Conservation (phyloP, 169 alveolate species). For the Plasmodium adleri region DNA sequence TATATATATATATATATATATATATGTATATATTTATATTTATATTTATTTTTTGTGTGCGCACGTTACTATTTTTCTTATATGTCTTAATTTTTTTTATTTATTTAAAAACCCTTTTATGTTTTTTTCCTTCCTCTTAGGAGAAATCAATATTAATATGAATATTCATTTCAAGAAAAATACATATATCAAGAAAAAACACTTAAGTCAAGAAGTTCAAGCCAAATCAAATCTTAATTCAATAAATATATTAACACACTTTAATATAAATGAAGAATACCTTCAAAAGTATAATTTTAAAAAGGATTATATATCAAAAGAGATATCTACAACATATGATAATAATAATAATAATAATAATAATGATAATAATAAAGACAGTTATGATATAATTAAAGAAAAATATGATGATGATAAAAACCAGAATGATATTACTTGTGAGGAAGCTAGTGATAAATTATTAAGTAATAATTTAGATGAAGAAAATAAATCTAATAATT, state of each 20-base stretch:
- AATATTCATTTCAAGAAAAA: constrained; percentile 36
- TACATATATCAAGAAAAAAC: constrained; percentile 18
- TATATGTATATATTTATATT: no score
- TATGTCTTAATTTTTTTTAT: not conserved
- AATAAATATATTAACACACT: constrained; percentile 32
- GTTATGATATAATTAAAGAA: not conserved
- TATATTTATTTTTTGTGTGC: not conserved
- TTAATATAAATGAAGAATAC: constrained; percentile 53
- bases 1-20: no score
- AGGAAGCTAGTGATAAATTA: no score
- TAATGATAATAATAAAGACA: not conserved
- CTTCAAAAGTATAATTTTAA: not conserved
- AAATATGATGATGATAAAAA: no score
- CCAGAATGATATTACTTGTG: no score
- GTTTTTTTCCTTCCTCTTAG: constrained; percentile 1
- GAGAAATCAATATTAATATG: constrained; percentile 59
- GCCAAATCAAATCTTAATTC: constrained; percentile 69
- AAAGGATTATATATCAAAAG: not conserved
- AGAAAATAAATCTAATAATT: constrained; percentile 22
- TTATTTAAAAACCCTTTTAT: not conserved
- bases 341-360: not conserved
- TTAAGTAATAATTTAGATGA: no score
- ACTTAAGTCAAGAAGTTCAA: constrained; percentile 49
- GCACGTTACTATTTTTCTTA: not conserved
- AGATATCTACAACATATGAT: not conserved